Evolutionary conservation across 2,329 filamentous ascomycete genomes (phyloP).

Genomic region (Cercospora brassicicola): DNA sequence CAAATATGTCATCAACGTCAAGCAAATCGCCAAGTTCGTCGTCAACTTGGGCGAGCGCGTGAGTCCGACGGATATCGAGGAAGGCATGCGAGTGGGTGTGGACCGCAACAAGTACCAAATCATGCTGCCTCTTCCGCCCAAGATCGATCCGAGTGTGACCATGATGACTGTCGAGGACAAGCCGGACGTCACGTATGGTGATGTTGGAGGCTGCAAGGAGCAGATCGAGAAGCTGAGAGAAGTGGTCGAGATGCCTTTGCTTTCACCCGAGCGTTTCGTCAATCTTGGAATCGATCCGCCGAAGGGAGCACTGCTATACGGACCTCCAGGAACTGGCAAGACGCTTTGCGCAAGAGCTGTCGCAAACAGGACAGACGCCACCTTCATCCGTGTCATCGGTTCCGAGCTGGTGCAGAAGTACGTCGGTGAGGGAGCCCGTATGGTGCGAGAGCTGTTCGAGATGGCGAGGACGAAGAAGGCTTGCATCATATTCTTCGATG

Average conservation of each 20-base stretch:
- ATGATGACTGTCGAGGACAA: slow-evolving; percentile 99
- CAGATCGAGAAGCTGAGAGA: slow-evolving; percentile 99
- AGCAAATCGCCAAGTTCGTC: slow-evolving; percentile 99
- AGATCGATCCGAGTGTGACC: slow-evolving; percentile 97
- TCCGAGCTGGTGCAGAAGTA: slow-evolving; percentile 99
- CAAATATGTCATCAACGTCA: slow-evolving; percentile 99
- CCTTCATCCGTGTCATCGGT: slow-evolving; percentile 97
- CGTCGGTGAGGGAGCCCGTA: slow-evolving; percentile 94
- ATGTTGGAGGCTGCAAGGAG: slow-evolving; percentile 98
- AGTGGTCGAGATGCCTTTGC: slow-evolving; percentile 95
- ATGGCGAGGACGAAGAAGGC: slow-evolving; percentile 99
- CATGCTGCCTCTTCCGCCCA: slow-evolving; percentile 88
- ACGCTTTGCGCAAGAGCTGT: slow-evolving; percentile 96
- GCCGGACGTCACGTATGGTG: slow-evolving; percentile 97
- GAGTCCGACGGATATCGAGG: slow-evolving; percentile 97
- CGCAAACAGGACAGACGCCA: slow-evolving; percentile 95
- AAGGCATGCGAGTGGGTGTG: slow-evolving; percentile 97
- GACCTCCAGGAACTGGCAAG: slow-evolving; percentile 97
- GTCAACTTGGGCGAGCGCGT: slow-evolving; percentile 96
- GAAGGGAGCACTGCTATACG: slow-evolving; percentile 94
- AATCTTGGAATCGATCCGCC: slow-evolving; percentile 98
- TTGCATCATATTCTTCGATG: slow-evolving; percentile 99
- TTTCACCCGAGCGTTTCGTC: slow-evolving; percentile 95
- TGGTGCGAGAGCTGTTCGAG: slow-evolving; percentile 98
- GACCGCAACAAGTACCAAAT: slow-evolving; percentile 99